phyloP scores from a whole-genome alignment of 352 stramenopile species.

The Phytophthora pisi region DNA sequence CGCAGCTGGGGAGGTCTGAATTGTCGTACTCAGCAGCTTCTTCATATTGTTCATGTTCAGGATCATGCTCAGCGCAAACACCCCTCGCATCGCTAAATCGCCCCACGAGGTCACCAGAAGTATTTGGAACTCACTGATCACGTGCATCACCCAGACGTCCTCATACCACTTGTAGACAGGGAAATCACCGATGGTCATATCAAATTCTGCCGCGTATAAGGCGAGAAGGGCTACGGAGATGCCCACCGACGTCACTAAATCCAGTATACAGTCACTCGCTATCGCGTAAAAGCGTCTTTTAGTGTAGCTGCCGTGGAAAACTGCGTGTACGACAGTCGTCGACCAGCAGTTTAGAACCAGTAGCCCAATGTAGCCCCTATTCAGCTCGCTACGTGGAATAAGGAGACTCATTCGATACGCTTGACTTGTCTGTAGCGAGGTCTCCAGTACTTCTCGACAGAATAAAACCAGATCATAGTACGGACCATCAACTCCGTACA shows the following conservation, averaged over 20 bases:
- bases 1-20: not conserved
- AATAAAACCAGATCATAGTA: constrained; percentile 34
- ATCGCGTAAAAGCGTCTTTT: constrained; percentile 33
- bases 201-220: constrained; percentile 23
- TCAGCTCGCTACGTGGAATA: constrained; percentile 26
- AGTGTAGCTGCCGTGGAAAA: constrained; percentile 19
- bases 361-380: constrained; percentile 30
- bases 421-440: constrained; percentile 35
- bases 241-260: constrained; percentile 47
- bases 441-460: constrained; percentile 38
- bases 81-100: constrained; percentile 28
- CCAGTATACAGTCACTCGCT: constrained; percentile 42
- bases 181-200: constrained; percentile 23
- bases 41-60: constrained; percentile 45
- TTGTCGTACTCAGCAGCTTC: constrained; percentile 24
- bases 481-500: constrained; percentile 15
- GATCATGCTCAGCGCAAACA: constrained; percentile 40
- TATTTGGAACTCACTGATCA: constrained; percentile 55
- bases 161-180: constrained; percentile 46
- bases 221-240: constrained; percentile 34
- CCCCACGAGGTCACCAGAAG: constrained; percentile 40
- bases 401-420: constrained; percentile 38
- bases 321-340: constrained; percentile 35
- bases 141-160: constrained; percentile 46
- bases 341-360: constrained; percentile 48